These are phyloP conservation scores for Stellera chamaejasme DNA, from an alignment of 345 rosid species.

Conservation along the genomic window DNA sequence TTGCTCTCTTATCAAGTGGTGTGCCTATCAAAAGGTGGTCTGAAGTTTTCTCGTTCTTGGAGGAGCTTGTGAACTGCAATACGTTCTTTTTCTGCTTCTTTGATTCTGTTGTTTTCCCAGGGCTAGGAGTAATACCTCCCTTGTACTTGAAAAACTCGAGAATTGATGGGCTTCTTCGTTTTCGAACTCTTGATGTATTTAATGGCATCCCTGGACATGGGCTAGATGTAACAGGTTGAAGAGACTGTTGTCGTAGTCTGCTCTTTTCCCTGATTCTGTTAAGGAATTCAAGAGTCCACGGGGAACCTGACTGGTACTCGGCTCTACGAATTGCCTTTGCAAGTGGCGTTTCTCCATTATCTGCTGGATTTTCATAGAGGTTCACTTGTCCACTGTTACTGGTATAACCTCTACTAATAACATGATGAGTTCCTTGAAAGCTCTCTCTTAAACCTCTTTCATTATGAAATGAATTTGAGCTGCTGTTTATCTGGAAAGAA, in stretches of 20 bases:
- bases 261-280: slow-evolving; percentile 76
- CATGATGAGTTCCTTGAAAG: slow-evolving; percentile 18
- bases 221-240: slow-evolving; percentile 37
- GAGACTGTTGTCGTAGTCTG: slow-evolving; percentile 51
- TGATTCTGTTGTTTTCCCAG: slow-evolving; percentile 28
- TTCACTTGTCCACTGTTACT: slow-evolving; percentile 26
- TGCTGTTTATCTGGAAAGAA: slow-evolving; percentile 33
- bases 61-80: slow-evolving; percentile 28
- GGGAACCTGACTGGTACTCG: slow-evolving; percentile 50
- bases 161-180: slow-evolving; percentile 73
- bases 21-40: slow-evolving; percentile 40
- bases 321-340: slow-evolving; percentile 52
- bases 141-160: slow-evolving; percentile 74
- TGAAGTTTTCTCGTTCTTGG: slow-evolving; percentile 26
- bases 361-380: slow-evolving; percentile 37
- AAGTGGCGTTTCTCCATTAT: slow-evolving; percentile 47
- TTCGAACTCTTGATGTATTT: slow-evolving; percentile 32
- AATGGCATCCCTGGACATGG: slow-evolving; percentile 25
- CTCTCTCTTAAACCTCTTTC: slow-evolving; percentile 21
- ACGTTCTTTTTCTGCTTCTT: slow-evolving; percentile 46
- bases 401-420: slow-evolving; percentile 15
- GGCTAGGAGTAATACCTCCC: slow-evolving; percentile 40
- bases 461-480: slow-evolving; percentile 26
- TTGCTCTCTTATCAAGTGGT: slow-evolving; percentile 69
- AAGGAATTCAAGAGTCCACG: slow-evolving; percentile 93